Evolutionary conservation across 148 eudicot species (phyloP).

Genomic region (Rhododendron kiyosumense): DNA sequence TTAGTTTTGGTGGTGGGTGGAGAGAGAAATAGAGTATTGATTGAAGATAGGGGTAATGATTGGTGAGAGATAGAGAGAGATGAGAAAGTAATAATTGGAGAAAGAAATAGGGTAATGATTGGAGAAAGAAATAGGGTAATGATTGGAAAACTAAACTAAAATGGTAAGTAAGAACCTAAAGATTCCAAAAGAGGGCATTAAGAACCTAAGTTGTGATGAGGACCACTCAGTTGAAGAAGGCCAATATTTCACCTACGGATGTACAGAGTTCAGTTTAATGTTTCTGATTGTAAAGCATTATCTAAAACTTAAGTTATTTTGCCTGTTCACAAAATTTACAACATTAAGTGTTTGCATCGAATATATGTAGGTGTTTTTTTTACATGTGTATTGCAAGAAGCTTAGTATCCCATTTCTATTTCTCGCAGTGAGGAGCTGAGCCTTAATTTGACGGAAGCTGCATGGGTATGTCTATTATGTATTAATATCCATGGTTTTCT

Average conservation of each 20-base stretch:
- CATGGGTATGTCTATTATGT: slow-evolving; percentile 56
- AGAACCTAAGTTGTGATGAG: neutral
- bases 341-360: neutral
- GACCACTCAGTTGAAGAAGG: neutral
- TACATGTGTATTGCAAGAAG: slow-evolving; percentile 2
- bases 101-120: too few relatives aligned
- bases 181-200: neutral
- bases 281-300: neutral
- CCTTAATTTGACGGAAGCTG: slow-evolving; percentile 92
- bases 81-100: too few relatives aligned
- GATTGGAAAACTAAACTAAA: too few relatives aligned
- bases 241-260: neutral
- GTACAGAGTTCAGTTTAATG: neutral
- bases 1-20: too few relatives aligned
- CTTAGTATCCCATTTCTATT: slow-evolving; percentile 19
- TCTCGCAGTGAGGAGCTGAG: slow-evolving; percentile 74
- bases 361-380: neutral
- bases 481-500: neutral
- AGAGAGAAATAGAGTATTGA: too few relatives aligned
- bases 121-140: too few relatives aligned
- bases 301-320: neutral
- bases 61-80: too few relatives aligned
- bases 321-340: neutral
- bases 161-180: neutral
- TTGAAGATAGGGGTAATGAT: too few relatives aligned